Evolutionary conservation across 1,139 yeast species (phyloP).

Genomic region (Geotrichum bryndzae): DNA sequence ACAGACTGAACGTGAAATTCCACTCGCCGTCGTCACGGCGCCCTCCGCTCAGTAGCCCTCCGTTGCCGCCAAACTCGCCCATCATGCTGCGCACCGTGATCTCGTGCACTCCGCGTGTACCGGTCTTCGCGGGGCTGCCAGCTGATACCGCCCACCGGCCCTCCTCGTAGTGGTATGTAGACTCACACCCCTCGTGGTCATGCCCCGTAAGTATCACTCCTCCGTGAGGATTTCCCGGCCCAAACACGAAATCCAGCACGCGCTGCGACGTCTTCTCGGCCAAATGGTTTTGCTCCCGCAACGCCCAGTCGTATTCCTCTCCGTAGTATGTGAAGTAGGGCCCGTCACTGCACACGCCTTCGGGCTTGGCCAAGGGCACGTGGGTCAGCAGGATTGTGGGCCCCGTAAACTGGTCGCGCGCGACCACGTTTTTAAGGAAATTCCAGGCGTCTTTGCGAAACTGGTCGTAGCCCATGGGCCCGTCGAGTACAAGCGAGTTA

Average conservation of each 20-base stretch:
- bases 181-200: slow-evolving; percentile 90
- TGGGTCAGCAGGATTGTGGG: slow-evolving; percentile 82
- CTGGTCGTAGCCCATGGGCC: slow-evolving; percentile 77
- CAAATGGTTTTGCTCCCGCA: slow-evolving; percentile 85
- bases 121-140: slow-evolving; percentile 16
- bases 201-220: slow-evolving; percentile 91
- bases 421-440: slow-evolving; percentile 52
- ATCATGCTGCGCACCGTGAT: slow-evolving; percentile 86
- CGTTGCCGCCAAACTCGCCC: slow-evolving; percentile 92
- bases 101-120: slow-evolving; percentile 51
- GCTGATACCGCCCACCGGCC: slow-evolving; percentile 19
- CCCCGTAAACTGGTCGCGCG: slow-evolving; percentile 55
- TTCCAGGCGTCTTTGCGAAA: slow-evolving; percentile 64
- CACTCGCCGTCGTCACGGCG: slow-evolving; percentile 44
- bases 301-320: slow-evolving; percentile 47
- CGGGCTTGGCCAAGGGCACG: slow-evolving; percentile 77
- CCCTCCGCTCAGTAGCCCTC: slow-evolving; percentile 75
- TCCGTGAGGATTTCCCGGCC: slow-evolving; percentile 37
- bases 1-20: slow-evolving; percentile 64
- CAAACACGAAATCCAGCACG: slow-evolving; percentile 64
- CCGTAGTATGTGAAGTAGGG: slow-evolving; percentile 66
- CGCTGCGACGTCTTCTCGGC: slow-evolving; percentile 58
- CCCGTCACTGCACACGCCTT: slow-evolving; percentile 80
- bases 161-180: slow-evolving; percentile 44
- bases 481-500: slow-evolving; percentile 79